Evolutionary conservation across 176 grass and related monocot genomes (phyloP), one percentile per base, ranked within the genome.

Genomic region (Carex cristatella): DNA sequence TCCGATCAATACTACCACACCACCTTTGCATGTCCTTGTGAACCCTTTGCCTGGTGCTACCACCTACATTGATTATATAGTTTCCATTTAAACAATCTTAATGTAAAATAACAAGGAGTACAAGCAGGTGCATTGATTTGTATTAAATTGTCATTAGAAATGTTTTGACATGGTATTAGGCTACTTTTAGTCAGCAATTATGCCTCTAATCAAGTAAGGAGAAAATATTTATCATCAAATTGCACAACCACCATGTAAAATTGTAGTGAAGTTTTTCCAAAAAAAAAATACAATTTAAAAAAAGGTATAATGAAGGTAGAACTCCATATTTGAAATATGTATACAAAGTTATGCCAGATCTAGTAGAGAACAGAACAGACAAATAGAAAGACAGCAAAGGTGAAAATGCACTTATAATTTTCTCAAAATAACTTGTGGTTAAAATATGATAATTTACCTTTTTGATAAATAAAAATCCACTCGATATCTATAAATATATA

Each of bases 1-100:
- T 13, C 89, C 89, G 67, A 97, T 63, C 40, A 97, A 87, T 15
- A 94, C 82, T 56, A 94, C 91, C 65, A 88, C 89, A 40, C 94
- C 92, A 78, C 95, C 95, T 81, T 97, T 97, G 92, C 92, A 97
- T 81, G 92, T 94, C 79, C 81, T 85, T 70, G 95, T 97, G 86
- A 94, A 97, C 86, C 88, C 92, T 91, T 94, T 94, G 63, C 92
- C 92, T 9, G 90, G 88, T 72, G 81, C 81, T 83, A 92, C 78
- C 66, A 16, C 85, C 83, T 77, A 55, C 83, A 85, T 72, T 73
- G 3, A 64, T 77, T 84, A 69, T 65, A 65, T 60, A 61, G 19
- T 51, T 1, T 54, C 40, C 38, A 67, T 69, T 66, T 32, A 67
- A 82, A 55, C 6, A 55, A 32, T 51, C 15, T 4, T 69, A 82